phyloP scores from a whole-genome alignment of 257 asterid genomes.

The Solanum ahanhuiri region DNA sequence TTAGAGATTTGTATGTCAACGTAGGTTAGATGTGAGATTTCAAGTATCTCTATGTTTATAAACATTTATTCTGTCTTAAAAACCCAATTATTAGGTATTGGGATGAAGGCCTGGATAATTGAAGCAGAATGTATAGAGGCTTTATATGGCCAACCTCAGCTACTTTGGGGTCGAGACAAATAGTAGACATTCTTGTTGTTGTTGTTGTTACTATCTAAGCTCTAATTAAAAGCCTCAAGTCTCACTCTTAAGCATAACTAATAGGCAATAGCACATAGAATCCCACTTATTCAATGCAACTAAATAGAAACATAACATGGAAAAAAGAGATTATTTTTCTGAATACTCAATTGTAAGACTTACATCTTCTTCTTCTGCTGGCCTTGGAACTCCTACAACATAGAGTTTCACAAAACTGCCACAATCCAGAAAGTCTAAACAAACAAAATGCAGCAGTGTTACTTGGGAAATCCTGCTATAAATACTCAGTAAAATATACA shows the following conservation, averaged over 20 bases:
- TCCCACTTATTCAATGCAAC: background rate
- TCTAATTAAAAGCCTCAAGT: background rate
- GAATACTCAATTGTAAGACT: constrained; percentile 10
- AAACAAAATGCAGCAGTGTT: background rate
- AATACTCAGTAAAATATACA: background rate
- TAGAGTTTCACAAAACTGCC: constrained; percentile 59
- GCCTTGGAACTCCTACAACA: constrained; percentile 53
- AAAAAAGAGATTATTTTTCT: background rate
- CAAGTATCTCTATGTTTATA: background rate
- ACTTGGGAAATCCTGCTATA: background rate
- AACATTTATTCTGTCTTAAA: background rate
- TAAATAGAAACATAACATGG: background rate
- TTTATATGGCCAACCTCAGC: background rate
- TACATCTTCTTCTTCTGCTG: constrained; percentile 60
- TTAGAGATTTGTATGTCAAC: background rate
- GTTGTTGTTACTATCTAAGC: background rate
- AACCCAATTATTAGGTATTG: background rate
- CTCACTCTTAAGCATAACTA: background rate
- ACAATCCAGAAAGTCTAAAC: constrained; percentile 28
- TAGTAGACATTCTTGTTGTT: background rate
- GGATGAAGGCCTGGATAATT: background rate
- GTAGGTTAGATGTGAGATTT: background rate
- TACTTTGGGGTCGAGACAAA: background rate
- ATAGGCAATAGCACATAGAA: background rate
- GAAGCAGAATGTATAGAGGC: background rate